A percentile compares a stretch with the other conserved stretches of the same genome.
Conservation (phyloP, 1,284 basidiomycete genomes). For the Afroboletus lepidellus region DNA sequence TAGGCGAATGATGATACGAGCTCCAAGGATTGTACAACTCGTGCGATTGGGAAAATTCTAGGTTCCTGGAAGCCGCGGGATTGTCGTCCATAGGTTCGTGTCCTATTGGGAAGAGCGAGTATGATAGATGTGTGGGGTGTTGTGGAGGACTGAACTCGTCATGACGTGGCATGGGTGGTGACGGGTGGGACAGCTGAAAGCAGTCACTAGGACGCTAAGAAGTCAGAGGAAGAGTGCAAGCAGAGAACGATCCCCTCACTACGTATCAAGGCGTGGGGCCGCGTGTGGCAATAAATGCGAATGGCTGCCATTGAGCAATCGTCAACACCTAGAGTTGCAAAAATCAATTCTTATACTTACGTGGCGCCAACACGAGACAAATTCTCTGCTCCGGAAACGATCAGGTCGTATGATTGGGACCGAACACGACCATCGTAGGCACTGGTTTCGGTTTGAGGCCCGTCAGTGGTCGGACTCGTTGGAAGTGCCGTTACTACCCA, state of each 20-base stretch:
- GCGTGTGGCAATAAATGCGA: neutral
- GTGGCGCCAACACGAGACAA: neutral
- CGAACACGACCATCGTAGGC: constrained; percentile 9
- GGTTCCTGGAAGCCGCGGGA: neutral
- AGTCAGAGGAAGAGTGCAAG: constrained; percentile 1
- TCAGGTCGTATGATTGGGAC: neutral
- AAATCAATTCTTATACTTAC: constrained; percentile 10
- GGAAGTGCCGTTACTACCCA: constrained; percentile 7
- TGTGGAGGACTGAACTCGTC: neutral
- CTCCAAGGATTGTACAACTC: constrained; percentile 9
- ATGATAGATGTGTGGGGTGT: neutral
- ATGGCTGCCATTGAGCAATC: constrained; percentile 6
- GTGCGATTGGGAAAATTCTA: neutral
- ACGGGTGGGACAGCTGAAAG: neutral
- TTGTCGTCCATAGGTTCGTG: neutral
- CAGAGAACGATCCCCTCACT: constrained; percentile 13
- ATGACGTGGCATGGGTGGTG: neutral
- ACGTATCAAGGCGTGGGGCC: neutral
- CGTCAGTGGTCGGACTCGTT: neutral
- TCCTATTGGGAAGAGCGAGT: neutral
- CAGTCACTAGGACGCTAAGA: constrained; percentile 5
- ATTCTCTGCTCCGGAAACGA: constrained; percentile 2
- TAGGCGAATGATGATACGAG: neutral
- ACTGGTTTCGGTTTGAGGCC: constrained; percentile 2
- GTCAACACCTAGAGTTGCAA: constrained; percentile 5